Conservation (phyloP, 192 early-diverging fungal genomes). For the Mortierella antarctica region DNA sequence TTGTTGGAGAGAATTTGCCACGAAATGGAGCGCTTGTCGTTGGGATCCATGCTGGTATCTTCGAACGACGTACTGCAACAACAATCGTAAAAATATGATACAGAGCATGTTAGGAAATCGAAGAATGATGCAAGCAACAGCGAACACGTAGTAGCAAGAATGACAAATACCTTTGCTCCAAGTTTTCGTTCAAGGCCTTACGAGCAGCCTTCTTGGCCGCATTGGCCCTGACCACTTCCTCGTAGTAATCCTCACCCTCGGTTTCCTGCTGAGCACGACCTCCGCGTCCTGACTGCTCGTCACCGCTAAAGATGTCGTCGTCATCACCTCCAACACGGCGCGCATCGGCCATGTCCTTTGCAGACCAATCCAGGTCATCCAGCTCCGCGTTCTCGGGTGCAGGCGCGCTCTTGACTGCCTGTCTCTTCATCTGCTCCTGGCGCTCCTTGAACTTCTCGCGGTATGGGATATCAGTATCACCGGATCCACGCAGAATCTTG, state of each 20-base stretch:
- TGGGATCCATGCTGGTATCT: constrained; percentile 50
- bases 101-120: neutral
- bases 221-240: constrained; percentile 56
- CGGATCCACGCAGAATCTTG: constrained; percentile 60
- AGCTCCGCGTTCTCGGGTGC: constrained; percentile 62
- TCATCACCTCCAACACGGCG: constrained; percentile 55
- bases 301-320: constrained; percentile 54
- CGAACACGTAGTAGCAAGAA: neutral
- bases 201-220: constrained; percentile 65
- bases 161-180: constrained; percentile 41
- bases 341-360: constrained; percentile 63
- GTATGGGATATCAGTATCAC: constrained; percentile 88
- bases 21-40: constrained; percentile 83
- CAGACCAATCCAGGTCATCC: constrained; percentile 70
- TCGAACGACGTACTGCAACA: constrained; percentile 47
- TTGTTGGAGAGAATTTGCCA: constrained; percentile 96
- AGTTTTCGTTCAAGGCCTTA: constrained; percentile 54
- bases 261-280: constrained; percentile 6
- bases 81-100: neutral
- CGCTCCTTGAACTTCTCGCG: constrained; percentile 64
- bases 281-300: constrained; percentile 14
- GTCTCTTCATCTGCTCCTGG: constrained; percentile 44
- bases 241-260: constrained; percentile 67
- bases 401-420: constrained; percentile 54
- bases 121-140: neutral